These are phyloP conservation scores for Rhodotorula mucilaginosa DNA, from an alignment of 1,284 basidiomycete species.

Conservation along the genomic window DNA sequence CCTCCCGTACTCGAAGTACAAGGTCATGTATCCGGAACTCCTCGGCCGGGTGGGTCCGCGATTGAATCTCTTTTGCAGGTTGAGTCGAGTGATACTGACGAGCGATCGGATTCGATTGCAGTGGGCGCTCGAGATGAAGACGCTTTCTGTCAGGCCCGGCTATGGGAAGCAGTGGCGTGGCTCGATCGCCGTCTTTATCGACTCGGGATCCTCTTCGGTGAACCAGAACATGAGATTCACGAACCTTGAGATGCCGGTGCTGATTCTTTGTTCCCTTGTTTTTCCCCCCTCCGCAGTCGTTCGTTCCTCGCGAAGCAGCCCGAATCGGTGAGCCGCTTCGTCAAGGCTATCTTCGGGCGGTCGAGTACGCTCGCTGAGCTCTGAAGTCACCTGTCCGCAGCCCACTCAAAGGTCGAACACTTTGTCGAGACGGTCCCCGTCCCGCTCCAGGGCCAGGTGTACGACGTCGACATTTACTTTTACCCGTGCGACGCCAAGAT, in stretches of 20 bases:
- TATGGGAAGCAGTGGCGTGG: neutral
- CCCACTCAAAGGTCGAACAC: neutral
- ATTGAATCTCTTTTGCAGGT: too few species aligned
- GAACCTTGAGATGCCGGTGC: too few species aligned
- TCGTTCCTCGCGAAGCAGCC: neutral
- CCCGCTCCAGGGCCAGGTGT: neutral
- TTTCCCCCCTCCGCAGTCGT: neutral
- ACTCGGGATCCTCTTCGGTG: neutral
- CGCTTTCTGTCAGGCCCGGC: neutral
- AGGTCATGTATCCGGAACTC: neutral
- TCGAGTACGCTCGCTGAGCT: neutral
- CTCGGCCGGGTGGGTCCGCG: neutral
- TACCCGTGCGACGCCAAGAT: neutral
- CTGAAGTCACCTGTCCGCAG: neutral
- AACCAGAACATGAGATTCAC: neutral
- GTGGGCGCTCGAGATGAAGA: conserved; percentile 1
- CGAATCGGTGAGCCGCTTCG: neutral
- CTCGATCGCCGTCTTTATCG: neutral
- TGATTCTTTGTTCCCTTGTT: neutral
- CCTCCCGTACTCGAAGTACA: neutral
- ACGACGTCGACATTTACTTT: conserved; percentile 1
- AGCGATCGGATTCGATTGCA: neutral
- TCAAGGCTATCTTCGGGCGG: too few species aligned
- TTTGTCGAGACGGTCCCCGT: neutral
- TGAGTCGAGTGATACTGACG: too few species aligned